These are phyloP conservation scores for Rhodotorula sp. DNA, from an alignment of 1,284 basidiomycete species.

Conservation along the genomic window DNA sequence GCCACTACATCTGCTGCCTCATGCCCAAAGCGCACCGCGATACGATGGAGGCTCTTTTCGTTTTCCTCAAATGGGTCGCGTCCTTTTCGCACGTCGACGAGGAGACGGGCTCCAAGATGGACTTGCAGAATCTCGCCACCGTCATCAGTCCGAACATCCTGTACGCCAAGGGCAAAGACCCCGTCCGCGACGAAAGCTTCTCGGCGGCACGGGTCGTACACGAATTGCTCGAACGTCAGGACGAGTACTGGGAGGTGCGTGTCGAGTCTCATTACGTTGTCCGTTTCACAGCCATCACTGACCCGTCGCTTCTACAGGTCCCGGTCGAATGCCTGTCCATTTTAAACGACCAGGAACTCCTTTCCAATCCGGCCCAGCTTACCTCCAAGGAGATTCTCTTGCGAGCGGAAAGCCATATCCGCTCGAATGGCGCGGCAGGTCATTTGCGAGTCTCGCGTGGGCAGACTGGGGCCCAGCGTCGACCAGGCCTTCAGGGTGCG, in stretches of 20 bases:
- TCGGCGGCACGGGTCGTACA: conserved; percentile 83
- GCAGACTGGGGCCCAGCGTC: conserved; percentile 13
- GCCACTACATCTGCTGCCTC: conserved; percentile 83
- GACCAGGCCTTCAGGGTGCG: conserved; percentile 29
- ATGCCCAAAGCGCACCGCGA: conserved; percentile 92
- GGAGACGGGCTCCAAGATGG: conserved; percentile 98
- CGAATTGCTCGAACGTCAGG: conserved; percentile 83
- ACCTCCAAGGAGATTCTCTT: conserved; percentile 45
- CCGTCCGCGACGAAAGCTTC: conserved; percentile 89
- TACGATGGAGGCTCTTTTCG: conserved; percentile 95
- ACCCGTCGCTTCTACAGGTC: conserved; percentile 24
- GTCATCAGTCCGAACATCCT: conserved; percentile 97
- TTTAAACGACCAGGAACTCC: conserved; percentile 80
- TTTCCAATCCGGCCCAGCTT: conserved; percentile 50
- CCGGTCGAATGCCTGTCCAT: conserved; percentile 80
- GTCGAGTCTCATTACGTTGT: no score
- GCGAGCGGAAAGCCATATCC: conserved; percentile 30
- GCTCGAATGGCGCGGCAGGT: conserved; percentile 9
- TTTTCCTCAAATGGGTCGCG: conserved; percentile 99
- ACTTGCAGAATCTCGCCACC: conserved; percentile 91
- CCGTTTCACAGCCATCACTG: background rate
- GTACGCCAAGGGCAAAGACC: conserved; percentile 77
- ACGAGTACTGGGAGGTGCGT: conserved; percentile 79
- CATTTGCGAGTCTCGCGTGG: conserved; percentile 23
- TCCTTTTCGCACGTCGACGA: conserved; percentile 98